A percentile compares a stretch with the other conserved stretches of the same genome.
Evolutionary conservation across 441 rosid species (phyloP).

Genomic region (Euphorbia schlechtendalii): DNA sequence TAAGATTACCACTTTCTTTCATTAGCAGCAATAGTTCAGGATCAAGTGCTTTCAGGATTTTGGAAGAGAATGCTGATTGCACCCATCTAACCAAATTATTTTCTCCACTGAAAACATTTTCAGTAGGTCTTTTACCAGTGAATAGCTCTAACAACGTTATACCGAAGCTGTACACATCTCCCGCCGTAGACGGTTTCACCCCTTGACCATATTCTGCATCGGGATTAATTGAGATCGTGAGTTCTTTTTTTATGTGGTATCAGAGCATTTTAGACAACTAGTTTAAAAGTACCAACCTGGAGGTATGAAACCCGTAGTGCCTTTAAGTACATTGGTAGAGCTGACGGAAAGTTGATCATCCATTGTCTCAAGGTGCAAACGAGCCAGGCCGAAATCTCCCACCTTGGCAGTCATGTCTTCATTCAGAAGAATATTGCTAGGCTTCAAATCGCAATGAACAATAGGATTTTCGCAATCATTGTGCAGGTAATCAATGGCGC

Average conservation of each 20-base stretch:
- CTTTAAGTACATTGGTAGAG: slow-evolving; percentile 34
- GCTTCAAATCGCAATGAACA: slow-evolving; percentile 55
- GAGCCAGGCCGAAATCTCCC: slow-evolving; percentile 50
- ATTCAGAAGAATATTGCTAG: too few species aligned
- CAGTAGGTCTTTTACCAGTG: slow-evolving; percentile 42
- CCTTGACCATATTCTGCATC: slow-evolving; percentile 52
- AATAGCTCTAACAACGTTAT: slow-evolving; percentile 42
- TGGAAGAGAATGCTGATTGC: slow-evolving; percentile 21
- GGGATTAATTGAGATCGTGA: not conserved
- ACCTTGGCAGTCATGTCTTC: slow-evolving; percentile 44
- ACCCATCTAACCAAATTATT: slow-evolving; percentile 32
- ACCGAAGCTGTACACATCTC: slow-evolving; percentile 51
- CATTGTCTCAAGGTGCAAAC: slow-evolving; percentile 18
- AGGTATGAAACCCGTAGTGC: slow-evolving; percentile 50
- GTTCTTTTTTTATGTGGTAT: not conserved
- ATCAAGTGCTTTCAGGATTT: slow-evolving; percentile 22
- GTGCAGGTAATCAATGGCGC: slow-evolving; percentile 52
- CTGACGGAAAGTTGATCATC: slow-evolving; percentile 28
- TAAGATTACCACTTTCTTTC: not conserved
- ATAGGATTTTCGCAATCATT: slow-evolving; percentile 36
- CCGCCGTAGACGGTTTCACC: slow-evolving; percentile 32
- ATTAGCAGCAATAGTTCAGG: slow-evolving; percentile 22
- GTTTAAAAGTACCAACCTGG: slow-evolving; percentile 33
- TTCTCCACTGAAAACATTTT: slow-evolving; percentile 28
- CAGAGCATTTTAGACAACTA: not conserved